phyloP scores from a whole-genome alignment of 345 rosid species.

The Cardamine occulta region DNA sequence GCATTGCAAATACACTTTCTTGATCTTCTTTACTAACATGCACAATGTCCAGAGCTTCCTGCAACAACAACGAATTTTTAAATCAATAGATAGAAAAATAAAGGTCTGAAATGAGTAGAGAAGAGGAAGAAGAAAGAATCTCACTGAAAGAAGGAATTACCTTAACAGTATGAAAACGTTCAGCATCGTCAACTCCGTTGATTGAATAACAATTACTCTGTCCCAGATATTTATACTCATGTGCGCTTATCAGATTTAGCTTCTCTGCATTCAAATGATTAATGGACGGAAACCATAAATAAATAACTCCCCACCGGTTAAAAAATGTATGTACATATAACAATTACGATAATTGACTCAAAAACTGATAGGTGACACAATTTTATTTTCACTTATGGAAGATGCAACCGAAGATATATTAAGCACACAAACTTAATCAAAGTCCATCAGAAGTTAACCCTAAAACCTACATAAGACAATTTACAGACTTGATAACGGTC shows the following conservation, averaged over 20 bases:
- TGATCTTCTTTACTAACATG: constrained; percentile 97
- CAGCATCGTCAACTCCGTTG: constrained; percentile 84
- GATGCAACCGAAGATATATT: constrained; percentile 6
- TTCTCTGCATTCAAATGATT: constrained; percentile 60
- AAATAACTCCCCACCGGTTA: background rate
- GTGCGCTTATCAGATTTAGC: constrained; percentile 73
- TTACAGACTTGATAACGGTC: constrained; percentile 1
- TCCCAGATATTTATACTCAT: constrained; percentile 79
- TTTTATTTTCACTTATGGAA: constrained; percentile 18
- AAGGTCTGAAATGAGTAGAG: constrained; percentile 20
- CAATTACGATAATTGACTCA: constrained; percentile 1
- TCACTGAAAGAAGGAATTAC: constrained; percentile 45
- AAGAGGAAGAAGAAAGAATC: constrained; percentile 27
- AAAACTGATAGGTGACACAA: constrained; percentile 20
- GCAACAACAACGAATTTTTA: constrained; percentile 31
- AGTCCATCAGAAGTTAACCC: background rate
- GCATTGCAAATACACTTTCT: constrained; percentile 93
- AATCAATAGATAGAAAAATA: constrained; percentile 1
- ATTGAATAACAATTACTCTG: constrained; percentile 87
- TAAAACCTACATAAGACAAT: constrained; percentile 9
- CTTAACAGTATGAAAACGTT: constrained; percentile 67
- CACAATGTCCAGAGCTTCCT: constrained; percentile 97
- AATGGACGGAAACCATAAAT: constrained; percentile 19
- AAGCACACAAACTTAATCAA: background rate
- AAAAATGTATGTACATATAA: background rate